These are phyloP conservation scores for Fusarium sp. DNA, from an alignment of 2,329 filamentous ascomycete species.

Conservation along the genomic window DNA sequence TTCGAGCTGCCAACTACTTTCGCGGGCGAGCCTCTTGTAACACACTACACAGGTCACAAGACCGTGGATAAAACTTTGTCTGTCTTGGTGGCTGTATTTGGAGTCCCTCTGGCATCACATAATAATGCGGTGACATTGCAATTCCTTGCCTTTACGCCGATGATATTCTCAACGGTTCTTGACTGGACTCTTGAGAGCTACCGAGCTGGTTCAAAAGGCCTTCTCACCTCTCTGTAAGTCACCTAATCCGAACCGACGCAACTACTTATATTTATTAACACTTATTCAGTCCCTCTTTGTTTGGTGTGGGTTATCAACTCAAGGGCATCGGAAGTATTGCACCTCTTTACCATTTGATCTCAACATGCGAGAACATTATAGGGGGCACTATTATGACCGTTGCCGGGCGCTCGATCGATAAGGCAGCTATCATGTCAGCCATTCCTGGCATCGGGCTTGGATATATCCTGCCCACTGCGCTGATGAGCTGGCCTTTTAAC, in stretches of 20 bases:
- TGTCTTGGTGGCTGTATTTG: background rate
- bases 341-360: background rate
- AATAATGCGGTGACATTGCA: background rate
- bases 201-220: background rate
- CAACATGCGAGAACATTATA: background rate
- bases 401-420: background rate
- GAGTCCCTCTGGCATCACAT: background rate
- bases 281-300: background rate
- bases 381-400: rapidly evolving
- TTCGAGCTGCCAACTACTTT: background rate
- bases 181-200: conserved; percentile 22
- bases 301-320: background rate
- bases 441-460: background rate
- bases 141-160: background rate
- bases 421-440: background rate
- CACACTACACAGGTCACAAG: background rate
- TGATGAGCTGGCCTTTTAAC: conserved; percentile 2
- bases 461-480: background rate
- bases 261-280: rapidly evolving
- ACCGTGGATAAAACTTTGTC: background rate
- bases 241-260: rapidly evolving
- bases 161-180: background rate
- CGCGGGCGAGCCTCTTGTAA: background rate
- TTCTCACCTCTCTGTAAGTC: background rate
- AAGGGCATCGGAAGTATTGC: background rate